Percentiles rank a stretch among this genome's conserved stretches.
These are phyloP conservation scores for Gyrodon lividus DNA, from an alignment of 768 basidiomycete species.

Conservation along the genomic window DNA sequence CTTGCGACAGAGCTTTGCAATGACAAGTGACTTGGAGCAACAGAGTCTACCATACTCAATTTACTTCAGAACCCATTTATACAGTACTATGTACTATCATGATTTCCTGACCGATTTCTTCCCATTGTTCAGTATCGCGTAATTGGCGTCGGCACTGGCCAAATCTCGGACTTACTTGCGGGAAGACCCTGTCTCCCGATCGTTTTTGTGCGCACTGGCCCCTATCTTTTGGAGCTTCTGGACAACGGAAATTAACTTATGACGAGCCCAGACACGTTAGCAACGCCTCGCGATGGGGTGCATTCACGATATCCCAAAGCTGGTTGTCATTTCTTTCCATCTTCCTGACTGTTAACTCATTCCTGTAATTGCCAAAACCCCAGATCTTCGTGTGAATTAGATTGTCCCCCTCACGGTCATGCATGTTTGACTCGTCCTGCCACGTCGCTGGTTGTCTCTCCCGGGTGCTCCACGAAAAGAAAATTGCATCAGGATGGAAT, in stretches of 20 bases:
- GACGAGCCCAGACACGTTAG: neutral
- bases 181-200: neutral
- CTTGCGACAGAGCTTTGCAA: conserved; percentile 25
- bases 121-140: too few species aligned
- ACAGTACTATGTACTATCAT: too few species aligned
- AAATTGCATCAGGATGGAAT: conserved; percentile 2
- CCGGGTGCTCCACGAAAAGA: neutral
- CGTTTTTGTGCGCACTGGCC: neutral
- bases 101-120: neutral
- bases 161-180: neutral
- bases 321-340: neutral
- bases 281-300: neutral
- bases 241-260: neutral
- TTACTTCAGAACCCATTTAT: too few species aligned
- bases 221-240: neutral
- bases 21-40: conserved; percentile 15
- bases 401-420: conserved; percentile 3
- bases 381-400: neutral
- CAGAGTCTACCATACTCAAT: conserved; percentile 15
- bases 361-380: neutral
- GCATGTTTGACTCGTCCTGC: neutral
- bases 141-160: too few species aligned
- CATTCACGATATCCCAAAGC: too few species aligned
- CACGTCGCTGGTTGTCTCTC: neutral
- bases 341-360: neutral